phyloP scores from a whole-genome alignment of 192 early-diverging fungal genomes.

The Borealophlyctis nickersoniae region DNA sequence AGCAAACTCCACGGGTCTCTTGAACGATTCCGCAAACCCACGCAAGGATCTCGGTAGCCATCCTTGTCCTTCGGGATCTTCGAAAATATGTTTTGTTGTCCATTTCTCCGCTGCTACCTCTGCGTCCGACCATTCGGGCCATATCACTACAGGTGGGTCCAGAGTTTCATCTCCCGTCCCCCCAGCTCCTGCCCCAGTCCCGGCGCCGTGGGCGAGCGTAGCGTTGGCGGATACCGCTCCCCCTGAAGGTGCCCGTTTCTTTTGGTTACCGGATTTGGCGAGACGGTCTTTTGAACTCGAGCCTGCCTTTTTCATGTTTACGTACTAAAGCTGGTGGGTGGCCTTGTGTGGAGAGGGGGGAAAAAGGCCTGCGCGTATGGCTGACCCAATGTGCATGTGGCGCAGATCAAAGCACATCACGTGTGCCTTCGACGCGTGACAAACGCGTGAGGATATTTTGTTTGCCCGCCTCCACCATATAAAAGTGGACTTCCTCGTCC shows the following conservation, averaged over 20 bases:
- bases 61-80: constrained; percentile 48
- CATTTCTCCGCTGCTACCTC: constrained; percentile 59
- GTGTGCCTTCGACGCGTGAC: too few relatives aligned
- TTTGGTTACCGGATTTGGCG: constrained; percentile 38
- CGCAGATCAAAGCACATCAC: too few relatives aligned
- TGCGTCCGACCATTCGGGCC: constrained; percentile 58
- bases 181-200: constrained; percentile 2
- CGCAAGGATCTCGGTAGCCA: constrained; percentile 36
- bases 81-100: constrained; percentile 55
- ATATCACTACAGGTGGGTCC: constrained; percentile 45
- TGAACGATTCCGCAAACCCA: constrained; percentile 32
- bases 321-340: too few relatives aligned
- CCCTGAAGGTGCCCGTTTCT: constrained; percentile 35
- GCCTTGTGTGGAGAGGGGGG: too few relatives aligned
- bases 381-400: too few relatives aligned
- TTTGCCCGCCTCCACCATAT: too few relatives aligned
- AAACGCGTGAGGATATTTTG: too few relatives aligned
- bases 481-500: too few relatives aligned
- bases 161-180: constrained; percentile 24
- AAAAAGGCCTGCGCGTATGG: too few relatives aligned
- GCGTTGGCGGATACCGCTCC: constrained; percentile 12
- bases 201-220: constrained; percentile 4
- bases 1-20: constrained; percentile 39
- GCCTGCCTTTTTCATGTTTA: constrained; percentile 38
- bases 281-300: constrained; percentile 38